phyloP scores from a whole-genome alignment of 2,329 filamentous ascomycete genomes.

The Colletotrichum sp. region DNA sequence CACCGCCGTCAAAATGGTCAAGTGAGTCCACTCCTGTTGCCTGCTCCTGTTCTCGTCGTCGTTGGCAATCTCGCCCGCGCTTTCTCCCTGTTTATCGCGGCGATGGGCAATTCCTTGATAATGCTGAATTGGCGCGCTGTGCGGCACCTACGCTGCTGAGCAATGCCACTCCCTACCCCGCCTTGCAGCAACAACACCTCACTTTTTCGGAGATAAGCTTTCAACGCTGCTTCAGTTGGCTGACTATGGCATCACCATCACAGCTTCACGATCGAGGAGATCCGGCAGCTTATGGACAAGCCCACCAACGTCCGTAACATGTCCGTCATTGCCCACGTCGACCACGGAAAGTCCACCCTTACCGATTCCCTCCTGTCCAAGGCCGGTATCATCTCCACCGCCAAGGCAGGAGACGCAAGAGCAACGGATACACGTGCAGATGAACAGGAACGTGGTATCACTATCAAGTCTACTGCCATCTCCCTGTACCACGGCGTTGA shows the following conservation, averaged over 20 bases:
- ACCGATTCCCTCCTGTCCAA: constrained; percentile 99
- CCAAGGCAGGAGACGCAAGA: constrained; percentile 94
- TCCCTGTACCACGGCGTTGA: constrained; percentile 92
- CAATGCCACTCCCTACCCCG: constrained; percentile 6
- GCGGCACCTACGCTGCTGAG: neutral
- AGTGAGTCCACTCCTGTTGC: constrained; percentile 70
- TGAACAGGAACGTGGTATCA: constrained; percentile 99
- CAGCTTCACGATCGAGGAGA: constrained; percentile 98
- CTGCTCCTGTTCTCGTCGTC: neutral
- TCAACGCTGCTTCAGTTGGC: constrained; percentile 29
- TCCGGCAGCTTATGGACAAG: constrained; percentile 80
- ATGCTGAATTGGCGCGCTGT: neutral
- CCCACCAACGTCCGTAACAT: constrained; percentile 87
- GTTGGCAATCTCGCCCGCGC: neutral
- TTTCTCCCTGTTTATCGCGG: neutral
- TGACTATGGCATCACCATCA: constrained; percentile 57
- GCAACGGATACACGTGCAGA: constrained; percentile 97
- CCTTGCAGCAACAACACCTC: neutral
- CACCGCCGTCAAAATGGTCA: constrained; percentile 98
- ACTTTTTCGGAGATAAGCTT: constrained; percentile 40
- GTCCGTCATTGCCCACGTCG: constrained; percentile 99
- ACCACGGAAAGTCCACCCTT: constrained; percentile 99
- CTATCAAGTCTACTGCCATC: constrained; percentile 99
- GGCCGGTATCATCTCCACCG: constrained; percentile 98
- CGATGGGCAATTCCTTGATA: neutral